Percentiles rank a stretch among this genome's conserved stretches.
These are phyloP conservation scores for Lipomyces yamadae DNA, from an alignment of 805 yeast genomes.

Conservation along the genomic window DNA sequence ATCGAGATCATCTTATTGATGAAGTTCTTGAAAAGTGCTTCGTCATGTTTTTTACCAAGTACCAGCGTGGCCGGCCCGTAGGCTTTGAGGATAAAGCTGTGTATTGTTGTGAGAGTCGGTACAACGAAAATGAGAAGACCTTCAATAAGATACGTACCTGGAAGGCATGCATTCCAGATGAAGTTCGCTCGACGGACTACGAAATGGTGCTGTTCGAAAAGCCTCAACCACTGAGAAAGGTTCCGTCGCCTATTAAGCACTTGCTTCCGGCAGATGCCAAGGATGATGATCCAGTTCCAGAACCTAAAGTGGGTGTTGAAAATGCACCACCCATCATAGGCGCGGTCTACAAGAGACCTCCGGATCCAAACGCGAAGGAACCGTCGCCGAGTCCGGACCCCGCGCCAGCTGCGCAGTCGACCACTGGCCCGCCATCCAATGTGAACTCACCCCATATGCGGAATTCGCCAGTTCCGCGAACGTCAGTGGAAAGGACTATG, in stretches of 20 bases:
- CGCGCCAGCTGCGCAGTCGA: slow-evolving; percentile 26
- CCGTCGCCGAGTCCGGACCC: slow-evolving; percentile 53
- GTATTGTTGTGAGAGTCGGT: slow-evolving; percentile 92
- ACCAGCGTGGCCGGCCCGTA: slow-evolving; percentile 90
- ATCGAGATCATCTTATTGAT: slow-evolving; percentile 86
- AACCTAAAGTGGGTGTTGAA: slow-evolving; percentile 77
- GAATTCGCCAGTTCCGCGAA: slow-evolving; percentile 22
- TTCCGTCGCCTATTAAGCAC: slow-evolving; percentile 83
- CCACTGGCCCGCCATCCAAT: slow-evolving; percentile 19
- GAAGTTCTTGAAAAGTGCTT: slow-evolving; percentile 93
- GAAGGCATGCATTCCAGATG: slow-evolving; percentile 98
- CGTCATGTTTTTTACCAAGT: slow-evolving; percentile 91
- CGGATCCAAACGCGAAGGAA: slow-evolving; percentile 77
- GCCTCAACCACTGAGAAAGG: slow-evolving; percentile 70
- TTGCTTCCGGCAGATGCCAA: slow-evolving; percentile 76
- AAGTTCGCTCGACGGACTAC: slow-evolving; percentile 71
- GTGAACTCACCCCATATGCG: slow-evolving; percentile 36
- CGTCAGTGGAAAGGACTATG: slow-evolving; percentile 21
- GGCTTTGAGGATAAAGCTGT: slow-evolving; percentile 70
- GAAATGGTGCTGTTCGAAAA: slow-evolving; percentile 68
- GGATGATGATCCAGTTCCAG: slow-evolving; percentile 75
- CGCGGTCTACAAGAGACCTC: slow-evolving; percentile 79
- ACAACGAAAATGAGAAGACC: slow-evolving; percentile 85
- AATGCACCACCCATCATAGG: slow-evolving; percentile 96
- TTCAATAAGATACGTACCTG: slow-evolving; percentile 96